Evolutionary conservation across 371 early-diverging fungal genomes (phyloP).

Genomic region (Lichtheimia corymbifera): DNA sequence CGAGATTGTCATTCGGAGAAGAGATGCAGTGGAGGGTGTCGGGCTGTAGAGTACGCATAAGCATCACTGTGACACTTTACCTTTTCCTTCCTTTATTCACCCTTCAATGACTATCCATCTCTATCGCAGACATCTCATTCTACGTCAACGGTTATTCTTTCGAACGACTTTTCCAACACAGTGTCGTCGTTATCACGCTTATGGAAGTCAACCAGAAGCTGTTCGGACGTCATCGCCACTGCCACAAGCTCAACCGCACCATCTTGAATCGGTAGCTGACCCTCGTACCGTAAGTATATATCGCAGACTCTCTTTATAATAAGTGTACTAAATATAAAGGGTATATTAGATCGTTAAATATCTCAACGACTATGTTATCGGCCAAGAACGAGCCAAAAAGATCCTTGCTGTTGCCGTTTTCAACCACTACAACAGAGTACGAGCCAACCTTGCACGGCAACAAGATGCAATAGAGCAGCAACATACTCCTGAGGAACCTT

Average conservation of each 20-base stretch:
- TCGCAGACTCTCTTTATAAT: not conserved
- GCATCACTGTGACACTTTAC: too few species aligned
- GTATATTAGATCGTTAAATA: slow-evolving; percentile 65
- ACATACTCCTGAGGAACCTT: not conserved
- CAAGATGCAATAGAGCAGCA: not conserved
- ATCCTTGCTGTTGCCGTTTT: slow-evolving; percentile 77
- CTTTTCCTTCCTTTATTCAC: too few species aligned
- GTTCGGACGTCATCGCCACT: not conserved
- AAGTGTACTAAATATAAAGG: not conserved
- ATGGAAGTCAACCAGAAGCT: not conserved
- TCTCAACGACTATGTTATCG: slow-evolving; percentile 80
- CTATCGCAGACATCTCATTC: too few species aligned
- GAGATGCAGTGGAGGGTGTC: too few species aligned
- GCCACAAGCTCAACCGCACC: not conserved
- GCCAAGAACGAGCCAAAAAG: slow-evolving; percentile 80
- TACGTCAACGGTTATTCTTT: too few species aligned
- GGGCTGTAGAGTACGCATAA: too few species aligned
- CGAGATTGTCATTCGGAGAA: too few species aligned
- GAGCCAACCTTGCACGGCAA: slow-evolving; percentile 48
- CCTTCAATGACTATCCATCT: too few species aligned
- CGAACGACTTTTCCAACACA: too few species aligned
- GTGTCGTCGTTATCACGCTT: too few species aligned
- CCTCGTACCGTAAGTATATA: slow-evolving; percentile 18
- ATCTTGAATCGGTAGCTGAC: slow-evolving; percentile 12
- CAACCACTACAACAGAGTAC: slow-evolving; percentile 78